Conservation (phyloP, 768 basidiomycete genomes). For the Tricholoma terreum region DNA sequence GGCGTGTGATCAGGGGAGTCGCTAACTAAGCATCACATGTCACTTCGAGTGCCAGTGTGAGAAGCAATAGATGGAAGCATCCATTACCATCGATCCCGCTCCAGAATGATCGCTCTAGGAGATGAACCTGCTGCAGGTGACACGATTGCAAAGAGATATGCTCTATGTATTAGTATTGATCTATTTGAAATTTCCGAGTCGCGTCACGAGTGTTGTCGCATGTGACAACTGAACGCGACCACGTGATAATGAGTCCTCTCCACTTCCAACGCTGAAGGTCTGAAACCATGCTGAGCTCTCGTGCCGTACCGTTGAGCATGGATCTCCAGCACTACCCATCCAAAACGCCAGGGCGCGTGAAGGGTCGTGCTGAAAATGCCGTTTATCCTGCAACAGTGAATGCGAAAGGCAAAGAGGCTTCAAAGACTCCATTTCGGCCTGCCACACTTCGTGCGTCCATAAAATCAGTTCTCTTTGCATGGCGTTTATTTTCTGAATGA, state of each 20-base stretch:
- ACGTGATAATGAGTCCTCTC: not conserved
- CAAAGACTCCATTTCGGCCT: conserved; percentile 36
- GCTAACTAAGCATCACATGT: conserved; percentile 45
- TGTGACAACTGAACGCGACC: not conserved
- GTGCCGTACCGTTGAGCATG: conserved; percentile 29
- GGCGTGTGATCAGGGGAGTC: conserved; percentile 68
- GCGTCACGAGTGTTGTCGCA: too few relatives aligned
- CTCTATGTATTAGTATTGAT: too few relatives aligned
- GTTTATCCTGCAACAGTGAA: conserved; percentile 39
- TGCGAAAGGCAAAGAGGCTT: conserved; percentile 41
- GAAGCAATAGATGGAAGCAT: not conserved
- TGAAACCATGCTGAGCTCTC: conserved; percentile 38
- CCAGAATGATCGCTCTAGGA: conserved; percentile 72
- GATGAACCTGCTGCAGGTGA: conserved; percentile 68
- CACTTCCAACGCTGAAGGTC: not conserved
- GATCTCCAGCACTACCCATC: conserved; percentile 30
- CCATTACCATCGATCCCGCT: conserved; percentile 68
- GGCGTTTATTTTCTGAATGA: too few relatives aligned
- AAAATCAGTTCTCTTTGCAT: too few relatives aligned
- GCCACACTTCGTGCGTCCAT: conserved; percentile 28
- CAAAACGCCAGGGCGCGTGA: conserved; percentile 58
- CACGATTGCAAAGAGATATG: conserved; percentile 51
- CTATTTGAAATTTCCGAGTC: too few relatives aligned
- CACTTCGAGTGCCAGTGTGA: not conserved
- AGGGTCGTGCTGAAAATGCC: conserved; percentile 49